Base-by-base conservation (phyloP, 2,329 filamentous ascomycete genomes). In the Fusarium illudens region DNA sequence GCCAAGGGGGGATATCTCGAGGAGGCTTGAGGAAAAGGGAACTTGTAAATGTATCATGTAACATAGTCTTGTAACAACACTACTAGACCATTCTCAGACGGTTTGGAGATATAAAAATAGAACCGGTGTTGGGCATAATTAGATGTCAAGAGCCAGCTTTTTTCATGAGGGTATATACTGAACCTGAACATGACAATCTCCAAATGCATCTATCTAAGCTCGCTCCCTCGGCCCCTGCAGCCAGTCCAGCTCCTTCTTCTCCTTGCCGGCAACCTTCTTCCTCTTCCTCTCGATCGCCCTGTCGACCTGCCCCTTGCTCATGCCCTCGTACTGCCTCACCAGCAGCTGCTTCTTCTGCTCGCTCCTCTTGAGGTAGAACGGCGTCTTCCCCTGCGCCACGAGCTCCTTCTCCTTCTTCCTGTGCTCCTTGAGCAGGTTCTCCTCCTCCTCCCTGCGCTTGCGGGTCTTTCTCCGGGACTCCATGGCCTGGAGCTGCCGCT, bases 301-400 rank as follows among this genome's bases (percentile, higher is more conserved):
- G 66, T 96, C 92, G 62, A 94, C 87, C 80, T 97, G 90, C 77
- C 90, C 91, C 76, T 91, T 91, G 80, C 92, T 96, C 90, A 98
- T 91, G 62, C 87, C 87, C 72, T 90, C 87, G 79, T 92, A 97
- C 77, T 91, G 89, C 73, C 96, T 90, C 75, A 92, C 84, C 65
- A 97, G 82, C 58, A 94, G 84, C 79, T 90, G 84, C 84, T 95
- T 93, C 89, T 96, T 97, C 84, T 96, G 88, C 81, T 97, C 95
- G 75, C 90, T 89, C 82, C 90, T 90, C 87, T 99, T 99, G 73
- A 98, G 83, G 80, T 93, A 98, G 81, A 94, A 99, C 0, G 96
- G 95, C 77, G 87, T 89, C 88, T 97, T 97, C 64, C 96, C 96
- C 81, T 96, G 88, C 73, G 89, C 89, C 53, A 98, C 89, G 64